Base-by-base conservation (phyloP, 495 filamentous ascomycete species). In the Penicillium fimorum region DNA sequence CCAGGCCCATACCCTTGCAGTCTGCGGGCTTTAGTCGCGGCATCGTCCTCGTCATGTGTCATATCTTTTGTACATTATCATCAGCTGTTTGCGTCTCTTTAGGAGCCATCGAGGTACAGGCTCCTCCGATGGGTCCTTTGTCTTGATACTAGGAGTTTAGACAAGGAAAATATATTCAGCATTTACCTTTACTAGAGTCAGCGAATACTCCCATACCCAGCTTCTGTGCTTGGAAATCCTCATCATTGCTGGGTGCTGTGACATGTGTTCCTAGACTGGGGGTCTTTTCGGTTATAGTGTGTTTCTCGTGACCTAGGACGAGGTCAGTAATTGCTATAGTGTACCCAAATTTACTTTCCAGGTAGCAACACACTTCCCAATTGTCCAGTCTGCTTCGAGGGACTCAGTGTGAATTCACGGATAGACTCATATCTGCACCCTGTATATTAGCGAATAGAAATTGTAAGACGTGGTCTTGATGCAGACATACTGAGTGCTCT, bases 1-100 rank as follows among this genome's bases (percentile, higher is more conserved):
- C 79, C 80, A 66, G 68, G 74, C 43, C 84, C 84, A 78, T 88
- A 87, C 50, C 84, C 84, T 66, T 83, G 79, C 62, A 73, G 72
- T 67, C 70, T 76, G 68, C 84, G 80, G 53, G 64, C 71, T 57
- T 75, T 74, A 52, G 67, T 68, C 27, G 57, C 67, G 46, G 65
- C 67, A 57, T 77, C 72, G 46, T 58, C 71, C 56, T 69, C 63
- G 49, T 71, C 69, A 57, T 58, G 57, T 55, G 65, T 66, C 61
- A 60, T 60, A 59, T 70, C 70, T 73, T 72, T 61, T 77, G 73
- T 77, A 76, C 63, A 74, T 70, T 77, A 76, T 63, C 62, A 64
- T 76, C 63, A 76, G 75, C 72, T 47, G 69, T 69, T 59, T 62
- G 52, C 61, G 52, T 69, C 49, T 60, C 55, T 60, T 53, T 58